A percentile compares a stretch with the other conserved stretches of the same genome.
Conservation (phyloP, 768 basidiomycete species). For the Kwoniella heveanensis region DNA sequence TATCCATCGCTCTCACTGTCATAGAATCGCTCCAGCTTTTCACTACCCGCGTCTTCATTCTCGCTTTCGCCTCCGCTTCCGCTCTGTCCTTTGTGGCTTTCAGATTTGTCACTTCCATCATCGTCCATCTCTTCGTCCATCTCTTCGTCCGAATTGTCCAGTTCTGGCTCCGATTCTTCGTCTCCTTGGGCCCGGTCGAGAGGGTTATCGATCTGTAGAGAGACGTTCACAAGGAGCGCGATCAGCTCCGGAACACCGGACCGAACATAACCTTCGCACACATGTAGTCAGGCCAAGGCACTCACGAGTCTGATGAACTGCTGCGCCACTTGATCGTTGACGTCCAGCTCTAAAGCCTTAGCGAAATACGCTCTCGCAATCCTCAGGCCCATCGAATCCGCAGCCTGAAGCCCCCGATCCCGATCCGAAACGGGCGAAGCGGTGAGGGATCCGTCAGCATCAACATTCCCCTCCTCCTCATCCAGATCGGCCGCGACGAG, state of each 20-base stretch:
- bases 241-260: no score
- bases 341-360: constrained; percentile 37
- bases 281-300: not conserved
- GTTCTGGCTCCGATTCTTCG: constrained; percentile 16
- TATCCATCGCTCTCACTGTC: not conserved
- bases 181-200: not conserved
- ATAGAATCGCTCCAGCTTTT: not conserved
- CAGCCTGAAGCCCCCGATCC: constrained; percentile 3
- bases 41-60: not conserved
- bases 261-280: no score
- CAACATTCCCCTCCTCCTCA: not conserved
- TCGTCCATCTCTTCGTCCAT: constrained; percentile 16
- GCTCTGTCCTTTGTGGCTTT: not conserved
- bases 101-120: not conserved
- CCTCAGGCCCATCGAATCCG: constrained; percentile 31
- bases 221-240: not conserved
- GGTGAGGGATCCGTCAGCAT: constrained; percentile 1
- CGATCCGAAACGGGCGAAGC: not conserved
- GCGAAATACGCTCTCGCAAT: constrained; percentile 40
- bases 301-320: constrained; percentile 41
- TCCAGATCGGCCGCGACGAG: not conserved
- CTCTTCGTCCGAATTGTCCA: constrained; percentile 8
- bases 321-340: constrained; percentile 29
- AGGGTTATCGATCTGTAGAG: constrained; percentile 31
- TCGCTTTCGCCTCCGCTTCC: not conserved